phyloP scores from a whole-genome alignment of 192 early-diverging fungal genomes.

The Obelidium mucronatum region DNA sequence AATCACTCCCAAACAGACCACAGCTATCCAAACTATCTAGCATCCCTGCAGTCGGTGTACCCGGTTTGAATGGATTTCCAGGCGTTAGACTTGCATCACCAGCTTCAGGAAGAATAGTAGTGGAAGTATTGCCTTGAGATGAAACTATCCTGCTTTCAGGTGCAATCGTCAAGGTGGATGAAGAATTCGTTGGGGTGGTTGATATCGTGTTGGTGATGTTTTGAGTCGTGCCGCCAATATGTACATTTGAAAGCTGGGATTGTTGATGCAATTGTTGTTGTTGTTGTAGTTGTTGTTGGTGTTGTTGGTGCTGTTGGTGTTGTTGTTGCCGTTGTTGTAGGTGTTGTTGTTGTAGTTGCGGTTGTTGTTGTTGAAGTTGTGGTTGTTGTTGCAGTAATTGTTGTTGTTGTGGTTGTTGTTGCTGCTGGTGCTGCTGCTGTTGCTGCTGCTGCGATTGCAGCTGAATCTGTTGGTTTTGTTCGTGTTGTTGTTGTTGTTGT shows the following conservation, averaged over 20 bases:
- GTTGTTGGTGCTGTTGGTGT: neutral
- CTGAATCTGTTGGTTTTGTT: neutral
- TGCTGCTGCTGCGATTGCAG: neutral
- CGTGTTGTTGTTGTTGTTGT: neutral
- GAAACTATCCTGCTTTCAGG: neutral
- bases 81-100: too few relatives aligned
- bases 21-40: neutral
- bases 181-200: neutral
- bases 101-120: too few relatives aligned
- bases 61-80: neutral
- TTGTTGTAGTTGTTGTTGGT: neutral
- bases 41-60: neutral
- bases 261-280: neutral
- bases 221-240: too few relatives aligned
- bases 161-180: neutral
- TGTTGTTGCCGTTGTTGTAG: neutral
- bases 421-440: neutral
- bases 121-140: neutral
- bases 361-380: neutral
- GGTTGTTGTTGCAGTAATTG: neutral
- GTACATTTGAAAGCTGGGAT: too few relatives aligned
- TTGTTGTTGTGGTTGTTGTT: neutral
- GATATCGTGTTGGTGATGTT: neutral
- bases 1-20: neutral
- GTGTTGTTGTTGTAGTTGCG: neutral